A percentile compares a stretch with the other conserved stretches of the same genome.
Evolutionary conservation across 805 yeast species (phyloP).

Genomic region (Candida incommunis): DNA sequence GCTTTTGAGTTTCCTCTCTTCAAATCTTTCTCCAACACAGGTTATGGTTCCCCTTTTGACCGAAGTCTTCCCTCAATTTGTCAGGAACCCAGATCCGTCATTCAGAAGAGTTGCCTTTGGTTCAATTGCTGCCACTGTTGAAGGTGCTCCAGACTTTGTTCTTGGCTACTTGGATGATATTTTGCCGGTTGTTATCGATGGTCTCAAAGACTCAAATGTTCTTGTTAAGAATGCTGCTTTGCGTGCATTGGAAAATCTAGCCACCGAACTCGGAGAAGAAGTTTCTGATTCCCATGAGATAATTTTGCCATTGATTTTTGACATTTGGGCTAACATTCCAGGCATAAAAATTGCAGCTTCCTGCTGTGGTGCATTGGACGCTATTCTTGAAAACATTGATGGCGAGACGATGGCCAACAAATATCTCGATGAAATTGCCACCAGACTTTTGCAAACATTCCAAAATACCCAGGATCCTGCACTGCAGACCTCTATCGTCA

Average conservation of each 20-base stretch:
- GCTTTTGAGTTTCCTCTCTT: constrained; percentile 61
- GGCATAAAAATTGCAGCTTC: constrained; percentile 74
- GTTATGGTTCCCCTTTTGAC: constrained; percentile 70
- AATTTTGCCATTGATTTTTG: constrained; percentile 74
- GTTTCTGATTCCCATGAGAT: constrained; percentile 74
- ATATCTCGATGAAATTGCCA: constrained; percentile 82
- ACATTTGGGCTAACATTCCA: constrained; percentile 74
- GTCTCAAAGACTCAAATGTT: constrained; percentile 61
- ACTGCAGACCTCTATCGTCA: constrained; percentile 52
- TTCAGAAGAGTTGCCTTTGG: constrained; percentile 81
- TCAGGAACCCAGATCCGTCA: constrained; percentile 45
- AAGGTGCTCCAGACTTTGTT: constrained; percentile 91
- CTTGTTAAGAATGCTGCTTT: constrained; percentile 78
- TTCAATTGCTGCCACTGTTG: constrained; percentile 67
- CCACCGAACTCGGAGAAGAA: constrained; percentile 71
- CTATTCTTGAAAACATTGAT: constrained; percentile 80
- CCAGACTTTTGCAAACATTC: constrained; percentile 74
- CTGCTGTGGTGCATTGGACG: constrained; percentile 85
- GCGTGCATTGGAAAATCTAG: constrained; percentile 62
- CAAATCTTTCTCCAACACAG: constrained; percentile 85
- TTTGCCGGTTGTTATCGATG: constrained; percentile 57
- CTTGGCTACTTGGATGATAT: constrained; percentile 61
- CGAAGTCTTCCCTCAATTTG: constrained; percentile 26
- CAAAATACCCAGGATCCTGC: constrained; percentile 45
- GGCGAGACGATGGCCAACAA: constrained; percentile 63